Evolutionary conservation across 345 rosid genomes (phyloP).

Genomic region (Erodium maritimum): DNA sequence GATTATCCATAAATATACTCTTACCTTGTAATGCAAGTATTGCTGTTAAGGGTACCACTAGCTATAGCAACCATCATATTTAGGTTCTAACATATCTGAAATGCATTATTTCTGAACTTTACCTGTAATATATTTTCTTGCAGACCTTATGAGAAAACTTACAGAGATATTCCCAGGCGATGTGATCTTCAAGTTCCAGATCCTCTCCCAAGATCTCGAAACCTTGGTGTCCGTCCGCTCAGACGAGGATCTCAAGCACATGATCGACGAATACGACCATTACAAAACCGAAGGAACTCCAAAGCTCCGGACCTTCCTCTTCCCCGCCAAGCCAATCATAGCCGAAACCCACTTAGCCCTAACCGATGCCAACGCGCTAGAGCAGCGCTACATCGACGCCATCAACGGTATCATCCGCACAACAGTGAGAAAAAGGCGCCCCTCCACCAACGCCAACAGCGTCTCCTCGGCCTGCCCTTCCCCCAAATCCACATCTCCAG

Average conservation of each 20-base stretch:
- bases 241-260: constrained; percentile 69
- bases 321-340: constrained; percentile 33
- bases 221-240: constrained; percentile 59
- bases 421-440: constrained; percentile 13
- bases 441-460: constrained; percentile 27
- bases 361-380: constrained; percentile 15
- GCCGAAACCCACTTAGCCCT: constrained; percentile 22
- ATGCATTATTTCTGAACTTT: too few relatives aligned
- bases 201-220: constrained; percentile 65
- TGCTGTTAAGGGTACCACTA: too few relatives aligned
- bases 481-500: constrained; percentile 43
- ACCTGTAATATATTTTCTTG: not conserved
- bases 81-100: too few relatives aligned
- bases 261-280: constrained; percentile 63
- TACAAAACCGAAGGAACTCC: constrained; percentile 40
- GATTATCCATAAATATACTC: too few relatives aligned
- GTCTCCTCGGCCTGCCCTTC: constrained; percentile 40
- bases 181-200: constrained; percentile 54
- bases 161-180: constrained; percentile 35
- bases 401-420: constrained; percentile 45
- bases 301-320: constrained; percentile 54
- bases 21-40: too few relatives aligned
- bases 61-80: too few relatives aligned
- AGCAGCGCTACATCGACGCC: constrained; percentile 77
- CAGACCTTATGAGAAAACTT: constrained; percentile 73